Base-by-base conservation (phyloP, 169 alveolate genomes). In the Plasmodium vivax region DNA sequence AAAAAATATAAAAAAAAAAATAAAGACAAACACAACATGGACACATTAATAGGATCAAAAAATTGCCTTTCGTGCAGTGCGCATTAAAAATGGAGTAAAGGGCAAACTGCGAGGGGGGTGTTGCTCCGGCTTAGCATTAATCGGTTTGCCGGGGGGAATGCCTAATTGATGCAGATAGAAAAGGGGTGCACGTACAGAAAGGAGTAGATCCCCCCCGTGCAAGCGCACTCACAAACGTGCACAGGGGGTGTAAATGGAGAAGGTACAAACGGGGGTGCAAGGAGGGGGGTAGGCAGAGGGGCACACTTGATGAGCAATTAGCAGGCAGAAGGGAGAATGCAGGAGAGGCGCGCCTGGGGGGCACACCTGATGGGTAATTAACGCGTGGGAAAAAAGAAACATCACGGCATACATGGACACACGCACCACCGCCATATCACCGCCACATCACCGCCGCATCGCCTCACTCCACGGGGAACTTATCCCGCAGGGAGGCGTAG, bases 401-500 rank as follows among this genome's bases (percentile, higher is more conserved):
- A 43, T 8, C 12, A 43, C 54, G 16, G 36, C 43, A 62, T 84
- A 38, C 41, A 83, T 83, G 43, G 16, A 32, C 30, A 30, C 43
- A 54, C 27, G 9, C 14, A 23, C n/a, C 19, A 10, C 73, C 71
- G 14, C 45, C 27, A 23, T 23, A 23, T 23, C 27, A 23, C 27
- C 27, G 27, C 27, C 27, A 23, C 27, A 23, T 23, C 27, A 23
- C 27, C 27, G 27, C 27, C 27, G 27, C 27, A 23, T 23, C 41
- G 45, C 36, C 51, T 84, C 83, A 90, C 10, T 90, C 91, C 16
- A 90, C 43, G 23, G 90, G 43, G 41, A 90, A 71, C 58, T 90
- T 90, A 9, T 90, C 85, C 47, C 54, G 56, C 68, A 92, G 43
- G 62, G 85, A 73, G 16, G 43, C 83, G 32, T 75, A 72, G 6